Base-by-base conservation (phyloP, 1,284 basidiomycete genomes). In the Clitocybe nebularis region DNA sequence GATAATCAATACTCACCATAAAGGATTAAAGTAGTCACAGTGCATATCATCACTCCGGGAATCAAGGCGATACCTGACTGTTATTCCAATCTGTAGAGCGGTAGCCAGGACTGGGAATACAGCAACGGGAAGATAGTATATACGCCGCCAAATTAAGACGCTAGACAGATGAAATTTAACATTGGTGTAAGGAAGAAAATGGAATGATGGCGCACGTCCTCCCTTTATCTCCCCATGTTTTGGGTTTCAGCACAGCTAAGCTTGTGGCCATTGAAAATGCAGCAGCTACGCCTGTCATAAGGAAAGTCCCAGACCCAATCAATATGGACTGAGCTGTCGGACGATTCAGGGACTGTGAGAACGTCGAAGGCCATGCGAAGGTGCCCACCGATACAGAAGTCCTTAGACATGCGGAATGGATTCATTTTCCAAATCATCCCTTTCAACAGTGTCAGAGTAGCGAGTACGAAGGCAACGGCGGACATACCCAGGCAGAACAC, bases 401-500 rank as follows among this genome's bases (percentile, higher is more conserved):
- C 52, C 35, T 53, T 58, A 5, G 80, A 77, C 78, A 84, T 84
- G 20, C 50, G 55, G 36, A 63, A 63, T 1, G 81, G 77, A 47
- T 79, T 62, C 79, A 84, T 81, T 38, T 60, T 60, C 70, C 79
- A 83, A 14, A 79, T 67, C 57, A 84, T 70, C 6, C 81, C 82
- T 84, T 30, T 5, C 13, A 22, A 32, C 35, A 20, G 1, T 13
- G n/a, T 29, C 14, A 11, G 43, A 30, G 33, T 16, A 30, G n/a
- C 42, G 37, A 5, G 23, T 26, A 21, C 6, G 13, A 41, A 23
- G 4, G 33, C 26, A 17, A 38, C 23, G 29, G 11, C 17, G 7
- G 10, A 39, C 57, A 39, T 33, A 67, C 67, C 66, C 10, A 69
- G 44, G 44, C 64, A 69, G 45, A 81, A 79, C 5, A 70, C 60